These are phyloP conservation scores for Mycotypha africana DNA, from an alignment of 371 early-diverging fungal genomes.

Conservation along the genomic window DNA sequence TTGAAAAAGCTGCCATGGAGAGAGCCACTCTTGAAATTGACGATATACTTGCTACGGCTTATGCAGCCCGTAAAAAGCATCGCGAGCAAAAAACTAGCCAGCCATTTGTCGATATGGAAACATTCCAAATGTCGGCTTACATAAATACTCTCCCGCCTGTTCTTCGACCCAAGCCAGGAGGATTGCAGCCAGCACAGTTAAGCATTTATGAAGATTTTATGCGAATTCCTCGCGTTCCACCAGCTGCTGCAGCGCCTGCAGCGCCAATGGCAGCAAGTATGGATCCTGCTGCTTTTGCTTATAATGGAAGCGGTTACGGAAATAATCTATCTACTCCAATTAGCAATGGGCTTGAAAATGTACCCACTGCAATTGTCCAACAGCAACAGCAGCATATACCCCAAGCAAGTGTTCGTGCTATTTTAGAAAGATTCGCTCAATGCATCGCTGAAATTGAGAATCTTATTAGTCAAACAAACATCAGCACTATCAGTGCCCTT, in stretches of 20 bases:
- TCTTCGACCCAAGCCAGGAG: slow-evolving; percentile 73
- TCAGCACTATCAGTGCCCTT: slow-evolving; percentile 53
- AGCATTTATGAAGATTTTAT: slow-evolving; percentile 70
- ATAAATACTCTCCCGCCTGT: slow-evolving; percentile 78
- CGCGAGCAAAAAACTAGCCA: slow-evolving; percentile 81
- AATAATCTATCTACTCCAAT: background rate
- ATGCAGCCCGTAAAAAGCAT: slow-evolving; percentile 71
- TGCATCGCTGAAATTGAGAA: slow-evolving; percentile 75
- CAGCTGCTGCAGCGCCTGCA: background rate
- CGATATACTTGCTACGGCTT: slow-evolving; percentile 62
- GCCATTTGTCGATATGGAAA: slow-evolving; percentile 82
- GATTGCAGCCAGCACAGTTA: slow-evolving; percentile 72
- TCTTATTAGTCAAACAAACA: slow-evolving; percentile 48
- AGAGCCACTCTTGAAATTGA: slow-evolving; percentile 86
- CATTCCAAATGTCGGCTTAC: slow-evolving; percentile 64
- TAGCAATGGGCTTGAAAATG: background rate
- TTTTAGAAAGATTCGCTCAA: slow-evolving; percentile 62
- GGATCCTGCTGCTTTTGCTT: background rate
- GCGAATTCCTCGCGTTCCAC: slow-evolving; percentile 9
- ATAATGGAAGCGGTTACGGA: background rate
- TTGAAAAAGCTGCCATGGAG: slow-evolving; percentile 90
- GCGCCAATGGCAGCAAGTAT: background rate
- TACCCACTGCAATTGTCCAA: background rate
- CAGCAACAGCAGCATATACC: slow-evolving; percentile 1
- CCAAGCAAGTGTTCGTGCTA: slow-evolving; percentile 38